Base-by-base conservation (phyloP, 2,329 filamentous ascomycete species). In the Fusarium coffeatum region DNA sequence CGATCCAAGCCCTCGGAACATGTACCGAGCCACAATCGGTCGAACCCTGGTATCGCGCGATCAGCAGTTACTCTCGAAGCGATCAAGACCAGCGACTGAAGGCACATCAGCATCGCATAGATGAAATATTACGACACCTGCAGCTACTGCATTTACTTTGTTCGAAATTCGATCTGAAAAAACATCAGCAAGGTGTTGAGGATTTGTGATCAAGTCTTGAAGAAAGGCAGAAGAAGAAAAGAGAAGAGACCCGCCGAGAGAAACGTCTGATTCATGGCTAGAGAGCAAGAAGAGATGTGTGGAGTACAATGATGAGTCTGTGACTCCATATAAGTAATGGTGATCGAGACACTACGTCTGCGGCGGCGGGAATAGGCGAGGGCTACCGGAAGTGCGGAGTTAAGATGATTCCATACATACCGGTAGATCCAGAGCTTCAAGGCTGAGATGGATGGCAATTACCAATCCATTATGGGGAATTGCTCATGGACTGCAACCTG, bases 91-190 rank as follows among this genome's bases (percentile, higher is more conserved):
- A 47, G 27, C 42, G 28, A 32, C 34, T 42, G 40, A 59, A 41
- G 18, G 22, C 54, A 45, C 37, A 27, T 55, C 41, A 25, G 46
- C 46, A 28, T 22, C 28, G 27, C 18, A 42, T 41, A 55, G 30
- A 37, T 30, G 48, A 43, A 53, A 20, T n/a, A 41, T 16, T 41
- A 55, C 28, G 43, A 57, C 42, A 55, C 28, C 45, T 41, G 27
- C 65, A 49, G 59, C 27, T 48, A 59, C 55, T 69, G 50, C 28
- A 64, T 73, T 37, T 64, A 66, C 50, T 70, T 64, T 70, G 68
- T 70, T 70, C 25, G 25, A 63, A 46, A 13, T 41, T 51, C 23
- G 49, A 63, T 34, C 56, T 53, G 28, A 45, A 48, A 48, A 54
- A 51, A 51, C 57, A 64, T 55, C 55, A 54, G 47, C 47, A 43